phyloP scores from a whole-genome alignment of 2,329 filamentous ascomycete species.

The Colletotrichum sojae region DNA sequence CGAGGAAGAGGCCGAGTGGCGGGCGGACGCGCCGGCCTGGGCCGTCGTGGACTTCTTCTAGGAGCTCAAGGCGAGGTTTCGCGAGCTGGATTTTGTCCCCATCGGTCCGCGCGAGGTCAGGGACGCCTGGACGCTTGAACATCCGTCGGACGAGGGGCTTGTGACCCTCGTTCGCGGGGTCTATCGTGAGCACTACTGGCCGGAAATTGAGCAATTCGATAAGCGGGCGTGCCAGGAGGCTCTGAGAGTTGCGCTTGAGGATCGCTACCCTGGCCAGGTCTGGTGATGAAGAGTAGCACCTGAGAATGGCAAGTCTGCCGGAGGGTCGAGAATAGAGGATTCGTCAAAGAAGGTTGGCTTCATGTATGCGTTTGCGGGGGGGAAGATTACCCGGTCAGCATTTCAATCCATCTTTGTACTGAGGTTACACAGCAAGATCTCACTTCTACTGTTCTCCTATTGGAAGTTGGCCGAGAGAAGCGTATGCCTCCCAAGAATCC shows the following conservation, averaged over 20 bases:
- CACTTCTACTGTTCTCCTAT: too few species aligned
- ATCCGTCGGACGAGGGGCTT: conserved; percentile 25
- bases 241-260: background rate
- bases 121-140: conserved; percentile 7
- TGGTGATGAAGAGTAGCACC: background rate
- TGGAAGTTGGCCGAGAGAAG: background rate
- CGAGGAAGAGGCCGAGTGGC: conserved; percentile 46
- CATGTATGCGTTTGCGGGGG: background rate
- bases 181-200: conserved; percentile 52
- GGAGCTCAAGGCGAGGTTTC: conserved; percentile 46
- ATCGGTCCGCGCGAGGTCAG: conserved; percentile 42
- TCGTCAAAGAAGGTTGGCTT: background rate
- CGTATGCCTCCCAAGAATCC: background rate
- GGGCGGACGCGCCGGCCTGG: conserved; percentile 44
- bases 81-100: conserved; percentile 43
- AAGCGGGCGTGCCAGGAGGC: conserved; percentile 44
- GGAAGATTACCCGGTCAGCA: background rate
- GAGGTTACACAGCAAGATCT: background rate
- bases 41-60: conserved; percentile 44
- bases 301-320: background rate
- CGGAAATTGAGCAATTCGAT: conserved; percentile 46
- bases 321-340: background rate
- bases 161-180: conserved; percentile 43
- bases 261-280: background rate
- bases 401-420: background rate